phyloP scores from a whole-genome alignment of 352 stramenopile species.

The Globisporangium heterothallicum region DNA sequence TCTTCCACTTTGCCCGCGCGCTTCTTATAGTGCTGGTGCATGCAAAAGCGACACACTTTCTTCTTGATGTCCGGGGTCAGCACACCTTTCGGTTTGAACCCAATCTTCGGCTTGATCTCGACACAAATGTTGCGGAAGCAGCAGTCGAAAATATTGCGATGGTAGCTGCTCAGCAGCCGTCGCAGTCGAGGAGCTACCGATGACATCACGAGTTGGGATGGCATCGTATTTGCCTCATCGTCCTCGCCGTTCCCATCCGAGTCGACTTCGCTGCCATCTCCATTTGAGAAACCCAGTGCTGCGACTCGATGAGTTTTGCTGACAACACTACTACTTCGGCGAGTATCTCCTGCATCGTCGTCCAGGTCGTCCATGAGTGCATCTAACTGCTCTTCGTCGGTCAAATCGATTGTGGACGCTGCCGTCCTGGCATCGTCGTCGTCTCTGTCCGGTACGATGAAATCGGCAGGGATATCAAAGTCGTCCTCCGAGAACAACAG shows the following conservation, averaged over 20 bases:
- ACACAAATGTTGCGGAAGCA: constrained; percentile 85
- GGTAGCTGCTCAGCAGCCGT: constrained; percentile 29
- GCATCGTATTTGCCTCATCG: constrained; percentile 18
- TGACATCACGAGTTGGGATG: constrained; percentile 2
- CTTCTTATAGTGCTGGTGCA: constrained; percentile 87
- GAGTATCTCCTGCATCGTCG: not conserved
- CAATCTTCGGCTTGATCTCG: constrained; percentile 86
- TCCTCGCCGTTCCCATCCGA: constrained; percentile 15
- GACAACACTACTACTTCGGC: not conserved
- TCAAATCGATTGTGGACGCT: constrained; percentile 23
- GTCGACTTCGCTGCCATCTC: constrained; percentile 7
- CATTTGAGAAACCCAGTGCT: not conserved
- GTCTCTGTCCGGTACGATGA: constrained; percentile 22
- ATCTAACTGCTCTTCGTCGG: constrained; percentile 28
- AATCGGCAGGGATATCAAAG: constrained; percentile 13
- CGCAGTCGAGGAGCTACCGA: constrained; percentile 11
- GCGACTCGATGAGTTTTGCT: not conserved
- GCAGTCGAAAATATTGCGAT: constrained; percentile 75
- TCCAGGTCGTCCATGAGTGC: constrained; percentile 8
- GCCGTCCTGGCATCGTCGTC: constrained; percentile 14
- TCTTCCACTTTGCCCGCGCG: constrained; percentile 66
- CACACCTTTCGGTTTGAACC: constrained; percentile 58
- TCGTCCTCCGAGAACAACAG: constrained; percentile 34
- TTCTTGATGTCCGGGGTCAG: constrained; percentile 58
- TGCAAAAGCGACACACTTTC: constrained; percentile 76